Conservation (phyloP, 495 filamentous ascomycete genomes). For the Hyphodiscus hymeniophilus region DNA sequence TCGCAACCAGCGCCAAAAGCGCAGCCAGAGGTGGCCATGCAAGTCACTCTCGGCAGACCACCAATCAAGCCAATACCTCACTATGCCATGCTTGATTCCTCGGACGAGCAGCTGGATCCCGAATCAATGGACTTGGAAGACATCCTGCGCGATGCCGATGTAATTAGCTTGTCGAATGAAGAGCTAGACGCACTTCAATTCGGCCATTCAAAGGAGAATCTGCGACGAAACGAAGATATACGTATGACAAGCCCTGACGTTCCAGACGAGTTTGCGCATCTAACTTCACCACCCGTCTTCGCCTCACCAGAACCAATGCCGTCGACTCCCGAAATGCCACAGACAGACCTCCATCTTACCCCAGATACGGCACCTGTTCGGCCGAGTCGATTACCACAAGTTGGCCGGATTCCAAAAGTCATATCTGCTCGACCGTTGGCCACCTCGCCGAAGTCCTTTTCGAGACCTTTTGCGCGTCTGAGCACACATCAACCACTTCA, state of each 20-base stretch:
- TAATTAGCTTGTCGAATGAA: conserved; percentile 15
- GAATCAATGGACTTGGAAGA: conserved; percentile 51
- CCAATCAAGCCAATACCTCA: conserved; percentile 50
- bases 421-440: conserved; percentile 65
- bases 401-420: conserved; percentile 86
- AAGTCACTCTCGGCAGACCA: conserved; percentile 30
- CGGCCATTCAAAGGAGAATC: conserved; percentile 15
- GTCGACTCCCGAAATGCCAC: conserved; percentile 5
- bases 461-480: conserved; percentile 60
- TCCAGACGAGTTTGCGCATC: neutral
- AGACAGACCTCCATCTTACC: conserved; percentile 17
- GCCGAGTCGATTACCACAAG: conserved; percentile 53
- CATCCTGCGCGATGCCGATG: conserved; percentile 54
- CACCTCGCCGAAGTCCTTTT: conserved; percentile 75
- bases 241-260: neutral
- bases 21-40: conserved; percentile 32
- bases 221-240: conserved; percentile 9
- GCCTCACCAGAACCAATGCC: conserved; percentile 13
- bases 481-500: conserved; percentile 31
- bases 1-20: conserved; percentile 35
- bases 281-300: conserved; percentile 3
- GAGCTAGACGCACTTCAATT: conserved; percentile 22
- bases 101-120: conserved; percentile 58
- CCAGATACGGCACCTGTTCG: conserved; percentile 18
- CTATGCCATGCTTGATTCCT: conserved; percentile 70